phyloP scores from a whole-genome alignment of 768 basidiomycete genomes.

The Termitomyces eurrhizus region DNA sequence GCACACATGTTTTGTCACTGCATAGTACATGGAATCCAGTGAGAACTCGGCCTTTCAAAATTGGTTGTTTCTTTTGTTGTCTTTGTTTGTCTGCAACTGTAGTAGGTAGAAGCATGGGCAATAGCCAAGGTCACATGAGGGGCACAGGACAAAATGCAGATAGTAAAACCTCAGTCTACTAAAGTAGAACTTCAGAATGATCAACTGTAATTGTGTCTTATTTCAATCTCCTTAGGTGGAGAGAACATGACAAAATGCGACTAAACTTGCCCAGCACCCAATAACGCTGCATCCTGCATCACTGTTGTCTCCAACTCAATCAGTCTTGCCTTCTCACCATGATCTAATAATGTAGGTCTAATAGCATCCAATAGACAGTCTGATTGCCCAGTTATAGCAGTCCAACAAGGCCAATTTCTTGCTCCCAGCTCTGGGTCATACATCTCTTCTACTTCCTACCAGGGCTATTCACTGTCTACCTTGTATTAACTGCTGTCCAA shows the following conservation, averaged over 20 bases:
- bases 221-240: neutral
- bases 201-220: neutral
- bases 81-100: too few relatives aligned
- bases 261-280: neutral
- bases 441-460: neutral
- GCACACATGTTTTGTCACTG: too few relatives aligned
- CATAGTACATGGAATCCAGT: too few relatives aligned
- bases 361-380: neutral
- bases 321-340: too few relatives aligned
- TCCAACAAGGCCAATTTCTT: neutral
- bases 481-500: neutral
- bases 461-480: neutral
- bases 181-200: too few relatives aligned
- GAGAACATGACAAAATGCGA: slow-evolving; percentile 6
- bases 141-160: too few relatives aligned
- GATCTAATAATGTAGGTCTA: neutral
- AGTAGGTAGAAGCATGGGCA: too few relatives aligned
- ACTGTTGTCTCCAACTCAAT: neutral
- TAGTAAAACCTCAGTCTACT: too few relatives aligned
- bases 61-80: too few relatives aligned
- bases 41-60: too few relatives aligned
- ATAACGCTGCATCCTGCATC: neutral
- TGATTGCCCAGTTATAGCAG: neutral
- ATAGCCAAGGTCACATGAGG: too few relatives aligned
- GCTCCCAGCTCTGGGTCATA: neutral